A percentile compares a stretch with the other conserved stretches of the same genome.
These are phyloP conservation scores for Aspergillus incahuasiensis DNA, from an alignment of 495 filamentous ascomycete genomes.

Conservation along the genomic window DNA sequence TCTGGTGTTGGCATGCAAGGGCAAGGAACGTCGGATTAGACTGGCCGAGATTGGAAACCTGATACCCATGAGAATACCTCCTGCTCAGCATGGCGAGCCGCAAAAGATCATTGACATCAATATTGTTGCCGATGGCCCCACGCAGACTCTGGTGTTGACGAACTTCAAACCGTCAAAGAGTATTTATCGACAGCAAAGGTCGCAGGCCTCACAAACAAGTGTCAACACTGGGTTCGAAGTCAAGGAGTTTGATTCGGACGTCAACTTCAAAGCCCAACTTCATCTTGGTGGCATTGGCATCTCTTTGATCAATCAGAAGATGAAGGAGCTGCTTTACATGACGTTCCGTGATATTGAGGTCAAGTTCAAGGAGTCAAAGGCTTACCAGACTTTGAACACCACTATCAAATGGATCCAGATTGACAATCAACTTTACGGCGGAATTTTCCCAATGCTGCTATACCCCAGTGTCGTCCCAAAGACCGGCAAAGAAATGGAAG, in stretches of 20 bases:
- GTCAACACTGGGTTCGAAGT: conserved; percentile 77
- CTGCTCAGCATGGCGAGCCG: conserved; percentile 48
- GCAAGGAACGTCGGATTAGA: conserved; percentile 82
- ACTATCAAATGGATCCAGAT: conserved; percentile 98
- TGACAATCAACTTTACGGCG: conserved; percentile 97
- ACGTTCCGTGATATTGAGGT: conserved; percentile 91
- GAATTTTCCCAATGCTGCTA: conserved; percentile 94
- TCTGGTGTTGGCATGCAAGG: conserved; percentile 71
- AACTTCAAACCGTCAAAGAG: conserved; percentile 93
- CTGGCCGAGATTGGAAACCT: conserved; percentile 94
- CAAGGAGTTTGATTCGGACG: conserved; percentile 79
- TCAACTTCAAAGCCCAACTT: conserved; percentile 83
- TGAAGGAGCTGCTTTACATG: conserved; percentile 89
- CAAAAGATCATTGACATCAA: conserved; percentile 92
- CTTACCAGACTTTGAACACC: conserved; percentile 85
- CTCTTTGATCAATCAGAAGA: conserved; percentile 85
- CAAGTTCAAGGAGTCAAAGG: conserved; percentile 82
- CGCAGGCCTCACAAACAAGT: conserved; percentile 52
- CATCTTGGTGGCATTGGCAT: conserved; percentile 87
- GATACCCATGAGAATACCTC: conserved; percentile 78
- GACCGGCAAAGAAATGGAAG: conserved; percentile 93
- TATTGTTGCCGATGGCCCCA: conserved; percentile 89
- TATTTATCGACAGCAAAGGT: conserved; percentile 79
- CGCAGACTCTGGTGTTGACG: conserved; percentile 88
- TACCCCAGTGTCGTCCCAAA: conserved; percentile 99